Evolutionary conservation across 2,329 filamentous ascomycete genomes (phyloP).

Genomic region (Alternaria tenuissima): DNA sequence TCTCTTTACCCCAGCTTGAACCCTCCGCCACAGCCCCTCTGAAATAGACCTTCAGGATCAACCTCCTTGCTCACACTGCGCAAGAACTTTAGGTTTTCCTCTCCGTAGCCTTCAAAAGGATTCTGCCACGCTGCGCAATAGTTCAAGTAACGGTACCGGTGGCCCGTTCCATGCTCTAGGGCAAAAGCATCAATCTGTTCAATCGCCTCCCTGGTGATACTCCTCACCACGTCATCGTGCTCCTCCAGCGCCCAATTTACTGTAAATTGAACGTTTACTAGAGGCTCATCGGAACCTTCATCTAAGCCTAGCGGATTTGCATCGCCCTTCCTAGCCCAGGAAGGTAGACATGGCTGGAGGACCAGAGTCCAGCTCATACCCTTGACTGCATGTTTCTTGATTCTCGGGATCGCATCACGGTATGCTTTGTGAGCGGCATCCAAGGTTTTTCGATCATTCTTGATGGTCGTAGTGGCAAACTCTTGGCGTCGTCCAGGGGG

Average conservation of each 20-base stretch:
- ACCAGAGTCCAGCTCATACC: slow-evolving; percentile 45
- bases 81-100: slow-evolving; percentile 37
- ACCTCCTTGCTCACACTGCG: slow-evolving; percentile 42
- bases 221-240: slow-evolving; percentile 41
- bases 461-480: slow-evolving; percentile 49
- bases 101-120: slow-evolving; percentile 45
- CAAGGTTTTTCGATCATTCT: slow-evolving; percentile 46
- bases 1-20: slow-evolving; percentile 38
- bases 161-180: slow-evolving; percentile 14
- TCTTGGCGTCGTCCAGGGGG: slow-evolving; percentile 33
- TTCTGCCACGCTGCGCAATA: slow-evolving; percentile 51
- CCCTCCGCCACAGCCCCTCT: slow-evolving; percentile 44
- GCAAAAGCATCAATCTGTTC: slow-evolving; percentile 47
- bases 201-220: slow-evolving; percentile 33
- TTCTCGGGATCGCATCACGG: slow-evolving; percentile 30
- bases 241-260: slow-evolving; percentile 41
- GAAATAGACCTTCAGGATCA: slow-evolving; percentile 49
- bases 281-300: slow-evolving; percentile 27
- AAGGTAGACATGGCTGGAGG: slow-evolving; percentile 28
- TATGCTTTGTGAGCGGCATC: slow-evolving; percentile 39
- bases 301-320: slow-evolving; percentile 24
- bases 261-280: slow-evolving; percentile 47
- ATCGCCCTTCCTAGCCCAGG: slow-evolving; percentile 26
- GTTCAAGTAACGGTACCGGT: slow-evolving; percentile 43
- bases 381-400: slow-evolving; percentile 35